A percentile compares a stretch with the other conserved stretches of the same genome.
Conservation (phyloP, 768 basidiomycete genomes). For the Hericium coralloides region DNA sequence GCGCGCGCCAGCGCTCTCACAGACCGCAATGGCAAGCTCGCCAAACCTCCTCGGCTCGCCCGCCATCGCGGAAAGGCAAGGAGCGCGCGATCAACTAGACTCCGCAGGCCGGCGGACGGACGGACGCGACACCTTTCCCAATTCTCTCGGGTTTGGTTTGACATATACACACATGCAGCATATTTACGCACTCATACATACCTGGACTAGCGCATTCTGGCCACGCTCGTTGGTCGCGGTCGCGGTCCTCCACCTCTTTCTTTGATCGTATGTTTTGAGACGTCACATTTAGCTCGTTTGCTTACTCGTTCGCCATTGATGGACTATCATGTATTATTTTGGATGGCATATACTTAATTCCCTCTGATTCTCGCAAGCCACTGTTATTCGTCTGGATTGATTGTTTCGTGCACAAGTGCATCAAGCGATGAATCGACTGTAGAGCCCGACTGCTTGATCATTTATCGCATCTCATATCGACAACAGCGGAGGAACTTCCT, state of each 20-base stretch:
- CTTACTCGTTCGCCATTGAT: background rate
- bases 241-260: background rate
- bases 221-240: background rate
- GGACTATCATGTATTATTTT: background rate
- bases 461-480: too few relatives aligned
- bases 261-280: background rate
- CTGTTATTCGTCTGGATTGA: too few relatives aligned
- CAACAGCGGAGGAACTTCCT: too few relatives aligned
- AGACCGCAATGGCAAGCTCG: constrained; percentile 29
- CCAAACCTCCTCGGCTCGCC: constrained; percentile 30
- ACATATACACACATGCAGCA: background rate
- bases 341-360: background rate
- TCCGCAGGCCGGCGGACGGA: background rate
- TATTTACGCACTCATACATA: background rate
- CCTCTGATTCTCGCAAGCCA: too few relatives aligned
- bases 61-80: constrained; percentile 39
- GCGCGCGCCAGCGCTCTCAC: constrained; percentile 32
- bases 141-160: background rate
- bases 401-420: too few relatives aligned
- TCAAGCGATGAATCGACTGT: too few relatives aligned
- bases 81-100: constrained; percentile 26
- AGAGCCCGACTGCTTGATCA: too few relatives aligned
- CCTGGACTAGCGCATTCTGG: background rate
- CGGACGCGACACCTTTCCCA: background rate
- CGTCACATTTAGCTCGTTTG: background rate